Evolutionary conservation across 129 eudicot species (phyloP).

Genomic region (Pittosporum tobira): DNA sequence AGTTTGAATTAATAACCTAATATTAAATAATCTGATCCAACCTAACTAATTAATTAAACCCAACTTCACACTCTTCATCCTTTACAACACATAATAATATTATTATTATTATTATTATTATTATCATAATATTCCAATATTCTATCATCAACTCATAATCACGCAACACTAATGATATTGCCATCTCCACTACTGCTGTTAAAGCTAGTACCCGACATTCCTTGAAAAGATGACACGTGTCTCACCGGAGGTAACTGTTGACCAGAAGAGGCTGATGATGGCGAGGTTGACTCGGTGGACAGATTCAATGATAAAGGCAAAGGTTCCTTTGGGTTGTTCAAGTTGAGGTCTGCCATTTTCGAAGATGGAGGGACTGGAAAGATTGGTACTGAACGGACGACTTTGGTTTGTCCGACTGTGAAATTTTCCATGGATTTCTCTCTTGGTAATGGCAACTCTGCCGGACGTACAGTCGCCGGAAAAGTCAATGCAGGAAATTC

Average conservation of each 20-base stretch:
- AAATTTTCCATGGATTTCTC: slow-evolving; percentile 23
- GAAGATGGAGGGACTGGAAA: slow-evolving; percentile 71
- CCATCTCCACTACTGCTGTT: slow-evolving; percentile 61
- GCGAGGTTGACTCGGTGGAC: slow-evolving; percentile 23
- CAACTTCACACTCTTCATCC: background rate
- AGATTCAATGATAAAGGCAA: slow-evolving; percentile 55
- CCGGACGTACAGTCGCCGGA: slow-evolving; percentile 14
- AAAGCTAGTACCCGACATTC: slow-evolving; percentile 48
- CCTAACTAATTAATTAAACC: background rate
- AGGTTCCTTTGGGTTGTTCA: slow-evolving; percentile 25
- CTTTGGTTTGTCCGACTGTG: slow-evolving; percentile 31
- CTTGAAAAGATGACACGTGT: slow-evolving; percentile 42
- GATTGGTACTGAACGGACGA: slow-evolving; percentile 46
- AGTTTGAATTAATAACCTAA: background rate
- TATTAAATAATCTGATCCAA: slow-evolving; percentile 1
- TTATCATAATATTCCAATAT: background rate
- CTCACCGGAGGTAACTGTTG: slow-evolving; percentile 25
- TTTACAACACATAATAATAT: background rate
- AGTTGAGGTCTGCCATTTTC: slow-evolving; percentile 65
- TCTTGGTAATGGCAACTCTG: slow-evolving; percentile 16
- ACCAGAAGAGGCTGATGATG: slow-evolving; percentile 32
- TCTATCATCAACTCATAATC: slow-evolving; percentile 17
- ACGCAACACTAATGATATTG: slow-evolving; percentile 85
- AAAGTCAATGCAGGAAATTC: slow-evolving; percentile 22
- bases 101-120: background rate